Evolutionary conservation across 208 protist species (phyloP), one percentile per base, ranked within the genome.

Genomic region (Crithidia brevicula): DNA sequence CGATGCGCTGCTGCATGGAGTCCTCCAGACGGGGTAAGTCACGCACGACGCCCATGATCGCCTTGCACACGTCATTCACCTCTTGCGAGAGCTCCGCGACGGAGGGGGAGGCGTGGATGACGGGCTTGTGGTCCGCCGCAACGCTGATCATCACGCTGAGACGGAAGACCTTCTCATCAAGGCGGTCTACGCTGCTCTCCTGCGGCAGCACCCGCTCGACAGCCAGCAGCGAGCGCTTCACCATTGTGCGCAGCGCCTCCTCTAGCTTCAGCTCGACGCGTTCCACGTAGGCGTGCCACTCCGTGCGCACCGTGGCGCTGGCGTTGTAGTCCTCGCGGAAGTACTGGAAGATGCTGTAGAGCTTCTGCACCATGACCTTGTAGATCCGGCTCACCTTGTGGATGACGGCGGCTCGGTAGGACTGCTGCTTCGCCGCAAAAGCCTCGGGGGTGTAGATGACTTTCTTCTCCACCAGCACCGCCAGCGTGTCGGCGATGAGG

Each of bases 391-490:
- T 47, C 30, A 98, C 79, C 70, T 96, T 94, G 43, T 80, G 71
- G n/a, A 77, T 56, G 3, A 97, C 86, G 22, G 69, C 65, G 27
- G 68, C 77, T 42, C 93, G 86, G 79, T 98, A 94, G 5, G 61
- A 22, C 49, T 81, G 47, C 78, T 99, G 97, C 71, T 86, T 83
- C 62, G 88, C 74, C 40, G 89, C 67, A 62, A 99, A 99, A 4
- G 80, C 77, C 23, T 91, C 83, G 23, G 87, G 79, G 25, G 83
- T 81, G 80, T 98, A 98, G 27, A 98, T 88, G 49, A 89, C 87
- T 72, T 98, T 98, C 70, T 90, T 94, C 80, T 98, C 90, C 68
- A 98, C 97, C n/a, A 91, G 77, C 49, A 98, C 89, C 2, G 96
- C 88, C n/a, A 96, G 66, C 49, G 92, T 98, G 46, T 98, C 92